These are phyloP conservation scores for Rhamnella rubrinervis DNA, from an alignment of 331 rosid genomes.

Conservation along the genomic window DNA sequence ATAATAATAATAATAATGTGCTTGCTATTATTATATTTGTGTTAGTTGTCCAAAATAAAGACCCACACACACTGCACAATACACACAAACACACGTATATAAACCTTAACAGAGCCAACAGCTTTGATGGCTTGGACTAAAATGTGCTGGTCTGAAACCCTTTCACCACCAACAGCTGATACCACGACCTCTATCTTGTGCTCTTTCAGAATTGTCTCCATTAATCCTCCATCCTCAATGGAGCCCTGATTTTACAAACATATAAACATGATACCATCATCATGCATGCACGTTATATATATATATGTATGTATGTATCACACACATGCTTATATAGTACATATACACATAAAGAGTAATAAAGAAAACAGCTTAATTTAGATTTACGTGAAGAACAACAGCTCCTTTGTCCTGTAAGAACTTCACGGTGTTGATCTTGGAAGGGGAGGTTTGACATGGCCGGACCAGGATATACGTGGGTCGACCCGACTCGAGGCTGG, in stretches of 20 bases:
- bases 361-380: neutral
- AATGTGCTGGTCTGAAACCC: slow-evolving; percentile 15
- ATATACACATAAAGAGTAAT: neutral
- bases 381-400: neutral
- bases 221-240: slow-evolving; percentile 4
- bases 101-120: slow-evolving; percentile 32
- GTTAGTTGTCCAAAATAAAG: too few relatives aligned
- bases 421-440: slow-evolving; percentile 11
- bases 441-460: neutral
- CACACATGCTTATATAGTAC: neutral
- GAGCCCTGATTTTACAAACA: slow-evolving; percentile 17
- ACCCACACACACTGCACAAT: too few relatives aligned
- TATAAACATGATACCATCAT: neutral
- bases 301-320: neutral
- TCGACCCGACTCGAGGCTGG: slow-evolving; percentile 16
- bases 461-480: slow-evolving; percentile 31
- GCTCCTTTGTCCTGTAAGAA: slow-evolving; percentile 25
- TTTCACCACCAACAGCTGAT: slow-evolving; percentile 23
- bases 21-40: too few relatives aligned
- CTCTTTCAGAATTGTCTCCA: slow-evolving; percentile 31
- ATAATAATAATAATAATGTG: too few relatives aligned
- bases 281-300: neutral
- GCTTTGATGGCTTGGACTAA: slow-evolving; percentile 28
- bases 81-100: neutral
- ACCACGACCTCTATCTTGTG: slow-evolving; percentile 33